Base-by-base conservation (phyloP, 2,329 filamentous ascomycete genomes). In the Venturia aucupariae region DNA sequence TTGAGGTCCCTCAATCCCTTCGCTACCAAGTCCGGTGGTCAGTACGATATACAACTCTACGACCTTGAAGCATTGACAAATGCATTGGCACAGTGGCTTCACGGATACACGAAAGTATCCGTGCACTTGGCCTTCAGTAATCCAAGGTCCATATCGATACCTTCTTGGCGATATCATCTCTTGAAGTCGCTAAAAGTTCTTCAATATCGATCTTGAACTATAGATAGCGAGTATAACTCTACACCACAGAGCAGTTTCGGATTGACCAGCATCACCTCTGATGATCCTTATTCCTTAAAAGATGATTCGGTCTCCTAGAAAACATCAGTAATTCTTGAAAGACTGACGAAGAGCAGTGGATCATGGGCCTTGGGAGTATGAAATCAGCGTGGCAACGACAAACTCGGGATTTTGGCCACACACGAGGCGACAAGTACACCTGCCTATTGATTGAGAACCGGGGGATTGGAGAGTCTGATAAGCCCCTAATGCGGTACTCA, bases 391-490 rank as follows among this genome's bases (percentile, higher is more conserved):
- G 90, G 89, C 90, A 95, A 78, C 85, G 90, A 63, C 91, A 95
- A 73, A 94, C 88, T 11, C 84, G 88, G 68, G 82, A 90, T 76
- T 93, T 95, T 72, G 90, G 89, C 62, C 91, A 96, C 76, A 80
- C 85, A 61, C 80, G 85, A 66, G 82, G 79, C 59, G 78, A 85
- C 66, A 78, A 82, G 68, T 95, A 92, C 77, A 87, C 88, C 0
- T 87, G 86, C 64, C 82, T 96, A 7, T 77, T 94, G 64, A 80
- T 91, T 68, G 92, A 96, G 78, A 96, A 96, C 76, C 85, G 92
- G 69, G 91, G 92, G 67, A 88, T 95, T 72, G 92, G 92, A 65
- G 82, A 83, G 67, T 91, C 88, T 60, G 89, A 90, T 76, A 92
- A 89, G 74, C 92, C 92, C 0, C 72, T 89, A 27, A 80, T 83